Base-by-base conservation (phyloP, 441 rosid species). In the Gossypium laxum region DNA sequence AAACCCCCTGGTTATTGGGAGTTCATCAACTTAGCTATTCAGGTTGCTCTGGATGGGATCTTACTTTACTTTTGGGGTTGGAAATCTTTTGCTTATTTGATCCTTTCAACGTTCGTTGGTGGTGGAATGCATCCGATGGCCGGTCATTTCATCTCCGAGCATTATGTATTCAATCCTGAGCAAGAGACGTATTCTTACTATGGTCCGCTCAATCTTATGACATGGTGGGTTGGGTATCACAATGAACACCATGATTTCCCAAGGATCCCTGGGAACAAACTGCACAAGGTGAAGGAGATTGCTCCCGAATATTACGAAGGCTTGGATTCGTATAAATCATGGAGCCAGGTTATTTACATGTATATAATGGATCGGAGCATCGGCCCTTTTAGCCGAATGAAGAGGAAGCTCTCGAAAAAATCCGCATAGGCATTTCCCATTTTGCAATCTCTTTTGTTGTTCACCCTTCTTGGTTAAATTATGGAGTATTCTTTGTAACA, bases 61-160 rank as follows among this genome's bases (percentile, higher is more conserved):
- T 14, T 91, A 77, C 89, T 88, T 69, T 47, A 83, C 65, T 75
- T 87, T 63, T 87, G 88, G 74, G 91, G 94, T 41, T 88, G 91
- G 91, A 91, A 79, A 77, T 86, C 97, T 38, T 79, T 93, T 14
- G 87, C 81, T 10, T 91, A 91, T 79, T 74, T 93, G 74, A 86
- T 89, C 76, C 88, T 93, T 54, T 93, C 98, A 1, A 93, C 97
- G n/a, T 93, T 93, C 57, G 91, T 93, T 61, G 98, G 97, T 38
- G 98, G 96, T n/a, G 97, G 97, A 2, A 82, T 93, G 88, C 97
- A 93, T 74, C 97, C 97, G 54, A 88, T 88, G 97, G 92, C 94
- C 0, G 98, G 96, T 41, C 97, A 91, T 78, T 91, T 91, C 74
- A 87, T 93, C 75, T 91, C 97, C 0, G 98, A 93, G 58, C 98